Conservation (phyloP, 2,329 filamentous ascomycete genomes). For the Penicillium sp. region DNA sequence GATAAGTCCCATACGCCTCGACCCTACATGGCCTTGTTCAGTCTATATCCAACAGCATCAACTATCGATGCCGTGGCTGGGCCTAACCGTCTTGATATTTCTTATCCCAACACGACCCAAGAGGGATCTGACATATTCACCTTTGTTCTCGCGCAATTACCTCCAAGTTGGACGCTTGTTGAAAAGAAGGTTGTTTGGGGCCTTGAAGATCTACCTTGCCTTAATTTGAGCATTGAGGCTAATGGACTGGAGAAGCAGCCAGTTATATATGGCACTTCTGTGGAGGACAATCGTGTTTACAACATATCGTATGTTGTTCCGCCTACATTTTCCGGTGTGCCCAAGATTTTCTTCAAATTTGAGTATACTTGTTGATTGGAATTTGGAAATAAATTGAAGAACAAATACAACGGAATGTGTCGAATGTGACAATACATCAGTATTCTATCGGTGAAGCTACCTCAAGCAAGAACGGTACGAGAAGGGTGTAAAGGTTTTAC, state of each 20-base stretch:
- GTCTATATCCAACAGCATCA: constrained; percentile 46
- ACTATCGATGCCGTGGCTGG: constrained; percentile 45
- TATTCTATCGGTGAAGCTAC: too few relatives aligned
- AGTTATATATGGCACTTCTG: constrained; percentile 38
- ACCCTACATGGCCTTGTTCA: constrained; percentile 44
- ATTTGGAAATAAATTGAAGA: not conserved
- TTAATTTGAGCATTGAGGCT: constrained; percentile 42
- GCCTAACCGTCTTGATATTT: constrained; percentile 34
- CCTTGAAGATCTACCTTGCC: constrained; percentile 42
- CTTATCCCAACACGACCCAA: constrained; percentile 46
- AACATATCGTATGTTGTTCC: constrained; percentile 52
- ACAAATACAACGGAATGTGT: too few relatives aligned
- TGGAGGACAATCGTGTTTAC: constrained; percentile 48
- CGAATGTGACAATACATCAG: too few relatives aligned
- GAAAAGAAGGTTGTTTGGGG: constrained; percentile 33
- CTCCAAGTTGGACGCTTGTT: constrained; percentile 40
- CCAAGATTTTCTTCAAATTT: constrained; percentile 38
- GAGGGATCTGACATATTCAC: constrained; percentile 43
- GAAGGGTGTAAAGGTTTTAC: too few relatives aligned
- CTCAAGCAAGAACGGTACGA: too few relatives aligned
- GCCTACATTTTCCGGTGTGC: constrained; percentile 40
- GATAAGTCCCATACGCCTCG: constrained; percentile 43
- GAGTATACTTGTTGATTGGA: constrained; percentile 31
- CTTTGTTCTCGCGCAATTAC: constrained; percentile 42
- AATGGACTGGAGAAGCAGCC: constrained; percentile 40